Evolutionary conservation across 352 stramenopile species (phyloP).

Genomic region (Thalassiosira sp.): DNA sequence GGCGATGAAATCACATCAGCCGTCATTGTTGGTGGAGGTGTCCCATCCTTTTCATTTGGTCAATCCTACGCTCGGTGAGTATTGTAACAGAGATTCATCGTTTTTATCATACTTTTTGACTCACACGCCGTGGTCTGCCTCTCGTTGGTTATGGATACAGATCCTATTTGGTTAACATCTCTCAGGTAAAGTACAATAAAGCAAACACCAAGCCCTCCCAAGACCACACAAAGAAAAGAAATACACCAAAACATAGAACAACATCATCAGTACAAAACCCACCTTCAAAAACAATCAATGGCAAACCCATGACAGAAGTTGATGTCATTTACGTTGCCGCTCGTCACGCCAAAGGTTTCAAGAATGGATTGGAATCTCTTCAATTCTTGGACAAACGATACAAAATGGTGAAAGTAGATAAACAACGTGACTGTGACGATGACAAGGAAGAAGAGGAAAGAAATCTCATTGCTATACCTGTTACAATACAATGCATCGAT

Average conservation of each 20-base stretch:
- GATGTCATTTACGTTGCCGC: constrained; percentile 72
- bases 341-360: constrained; percentile 63
- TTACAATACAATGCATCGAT: constrained; percentile 37
- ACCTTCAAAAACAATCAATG: constrained; percentile 7
- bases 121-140: no score
- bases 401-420: constrained; percentile 62
- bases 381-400: constrained; percentile 66
- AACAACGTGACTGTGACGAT: not conserved
- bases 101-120: no score
- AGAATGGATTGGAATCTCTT: constrained; percentile 52
- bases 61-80: constrained; percentile 65
- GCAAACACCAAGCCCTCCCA: not conserved
- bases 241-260: not conserved
- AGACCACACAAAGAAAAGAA: constrained; percentile 10
- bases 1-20: constrained; percentile 27
- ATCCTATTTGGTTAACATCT: constrained; percentile 23
- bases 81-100: no score
- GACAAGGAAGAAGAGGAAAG: not conserved
- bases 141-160: no score
- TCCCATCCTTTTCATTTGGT: constrained; percentile 78
- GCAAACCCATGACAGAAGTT: constrained; percentile 3
- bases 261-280: not conserved
- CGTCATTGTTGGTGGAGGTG: constrained; percentile 66
- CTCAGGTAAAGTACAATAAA: not conserved
- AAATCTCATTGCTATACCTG: constrained; percentile 60